Conservation (phyloP, 257 asterid species). For the Solanum ossicruentum region DNA sequence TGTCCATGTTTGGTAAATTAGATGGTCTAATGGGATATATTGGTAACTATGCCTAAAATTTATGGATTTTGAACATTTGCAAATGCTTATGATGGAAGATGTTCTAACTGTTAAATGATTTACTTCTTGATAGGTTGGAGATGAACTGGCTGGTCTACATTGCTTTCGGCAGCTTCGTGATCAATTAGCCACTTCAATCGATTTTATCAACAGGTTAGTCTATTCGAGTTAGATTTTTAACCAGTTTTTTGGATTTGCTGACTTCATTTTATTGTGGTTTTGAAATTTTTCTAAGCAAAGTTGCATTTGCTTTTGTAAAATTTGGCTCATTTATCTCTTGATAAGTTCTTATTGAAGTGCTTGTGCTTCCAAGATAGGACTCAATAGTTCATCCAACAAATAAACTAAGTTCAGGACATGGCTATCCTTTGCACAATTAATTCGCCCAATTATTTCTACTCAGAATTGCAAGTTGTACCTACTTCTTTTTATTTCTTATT, state of each 20-base stretch:
- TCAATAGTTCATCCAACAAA: not conserved
- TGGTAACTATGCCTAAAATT: not conserved
- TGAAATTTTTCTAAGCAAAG: not conserved
- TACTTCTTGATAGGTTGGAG: constrained; percentile 50
- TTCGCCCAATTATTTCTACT: not conserved
- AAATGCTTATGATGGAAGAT: not conserved
- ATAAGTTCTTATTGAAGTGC: not conserved
- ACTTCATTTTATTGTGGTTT: not conserved
- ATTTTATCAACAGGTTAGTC: constrained; percentile 88
- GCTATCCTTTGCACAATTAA: not conserved
- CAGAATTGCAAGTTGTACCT: not conserved
- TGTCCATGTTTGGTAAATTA: not conserved
- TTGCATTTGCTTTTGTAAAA: not conserved
- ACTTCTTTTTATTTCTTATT: not conserved
- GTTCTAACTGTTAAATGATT: not conserved
- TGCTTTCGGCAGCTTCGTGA: constrained; percentile 97
- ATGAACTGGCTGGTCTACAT: constrained; percentile 89
- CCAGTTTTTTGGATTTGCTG: not conserved
- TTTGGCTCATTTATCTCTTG: not conserved
- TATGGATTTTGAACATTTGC: not conserved
- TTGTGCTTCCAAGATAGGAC: not conserved
- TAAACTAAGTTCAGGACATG: not conserved
- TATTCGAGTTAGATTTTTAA: not conserved
- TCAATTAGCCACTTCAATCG: constrained; percentile 64
- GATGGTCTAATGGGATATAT: not conserved